Percentiles rank a stretch among this genome's conserved stretches.
Conservation (phyloP, 2,329 filamentous ascomycete species). For the Amylocarpus encephaloides region DNA sequence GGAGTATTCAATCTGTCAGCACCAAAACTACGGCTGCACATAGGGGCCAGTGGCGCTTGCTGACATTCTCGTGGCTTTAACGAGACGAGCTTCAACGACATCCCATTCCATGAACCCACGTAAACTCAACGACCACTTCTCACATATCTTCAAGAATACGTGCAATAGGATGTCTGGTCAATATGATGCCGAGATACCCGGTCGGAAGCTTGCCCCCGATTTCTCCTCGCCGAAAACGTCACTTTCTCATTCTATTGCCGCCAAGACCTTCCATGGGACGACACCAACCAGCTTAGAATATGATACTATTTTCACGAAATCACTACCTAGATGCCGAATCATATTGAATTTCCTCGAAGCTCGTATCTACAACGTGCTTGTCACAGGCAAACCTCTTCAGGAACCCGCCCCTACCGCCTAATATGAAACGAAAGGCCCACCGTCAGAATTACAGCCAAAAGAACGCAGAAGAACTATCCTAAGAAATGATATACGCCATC, state of each 20-base stretch:
- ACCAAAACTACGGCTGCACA: no score
- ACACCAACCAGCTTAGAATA: no score
- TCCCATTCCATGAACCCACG: conserved; percentile 14
- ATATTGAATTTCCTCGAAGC: no score
- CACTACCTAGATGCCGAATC: no score
- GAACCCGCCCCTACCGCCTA: neutral
- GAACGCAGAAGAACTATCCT: neutral
- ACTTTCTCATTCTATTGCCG: neutral
- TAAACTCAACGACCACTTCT: conserved; percentile 18
- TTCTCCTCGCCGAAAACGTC: neutral
- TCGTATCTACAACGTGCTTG: no score
- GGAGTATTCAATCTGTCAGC: no score
- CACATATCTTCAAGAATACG: neutral
- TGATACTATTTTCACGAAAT: no score
- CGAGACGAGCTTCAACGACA: conserved; percentile 27
- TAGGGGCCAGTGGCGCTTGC: no score
- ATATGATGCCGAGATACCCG: conserved; percentile 19
- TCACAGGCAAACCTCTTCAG: neutral
- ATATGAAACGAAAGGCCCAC: no score
- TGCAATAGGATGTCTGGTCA: neutral
- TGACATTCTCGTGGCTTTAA: conserved; percentile 2
- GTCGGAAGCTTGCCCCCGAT: conserved; percentile 16
- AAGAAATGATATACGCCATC: neutral
- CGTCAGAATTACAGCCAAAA: neutral
- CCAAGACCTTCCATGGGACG: neutral